Evolutionary conservation across 2,329 filamentous ascomycete genomes (phyloP), one percentile per base, ranked within the genome.

Genomic region (Rutstroemia sp.): DNA sequence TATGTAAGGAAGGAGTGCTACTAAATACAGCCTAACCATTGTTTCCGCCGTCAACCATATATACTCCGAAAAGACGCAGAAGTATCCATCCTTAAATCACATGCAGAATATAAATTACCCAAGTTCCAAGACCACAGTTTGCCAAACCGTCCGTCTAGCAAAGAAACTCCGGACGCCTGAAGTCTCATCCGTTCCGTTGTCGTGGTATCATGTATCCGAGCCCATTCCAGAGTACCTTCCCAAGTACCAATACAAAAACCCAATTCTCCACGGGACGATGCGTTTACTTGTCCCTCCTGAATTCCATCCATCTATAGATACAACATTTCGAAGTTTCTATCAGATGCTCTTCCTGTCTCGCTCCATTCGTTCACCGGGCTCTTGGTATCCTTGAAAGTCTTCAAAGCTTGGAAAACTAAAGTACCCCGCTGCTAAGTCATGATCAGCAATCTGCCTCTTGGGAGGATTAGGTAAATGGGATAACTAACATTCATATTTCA

Each of bases 401-500:
- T 89, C 86, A 69, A 88, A 88, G 69, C 80, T 86, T 16, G 86
- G 86, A 68, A 89, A 89, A 73, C 85, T 88, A 67, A 87, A 84
- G 71, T 89, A 89, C 60, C 81, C 79, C 56, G 75, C 78, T 65
- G 73, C 62, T 65, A 56, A 41, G 48, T 19, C 23, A 14, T 38
- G 44, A 56, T 66, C 47, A 60, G 54, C 46, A 42, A 21, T 27
- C 54, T 14, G 19, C 49, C 23, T 30, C 30, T 34, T 16, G 9
- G 3, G 25, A 27, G 34, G 5, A 25, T 39, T n/a, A 51, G 6
- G n/a, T 6, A 39, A n/a, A 34, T 23, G 6, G n/a, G 14, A 17
- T 12, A 17, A 56, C 54, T 56, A 46, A 56, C 54, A 56, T 51
- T 27, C 51, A 39, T 46, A 52, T 17, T 51, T 41, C 54, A 56